Percentiles rank a stretch among this genome's conserved stretches.
Conservation (phyloP, 1,284 basidiomycete genomes). For the Phellopilus nigrolimitatus region DNA sequence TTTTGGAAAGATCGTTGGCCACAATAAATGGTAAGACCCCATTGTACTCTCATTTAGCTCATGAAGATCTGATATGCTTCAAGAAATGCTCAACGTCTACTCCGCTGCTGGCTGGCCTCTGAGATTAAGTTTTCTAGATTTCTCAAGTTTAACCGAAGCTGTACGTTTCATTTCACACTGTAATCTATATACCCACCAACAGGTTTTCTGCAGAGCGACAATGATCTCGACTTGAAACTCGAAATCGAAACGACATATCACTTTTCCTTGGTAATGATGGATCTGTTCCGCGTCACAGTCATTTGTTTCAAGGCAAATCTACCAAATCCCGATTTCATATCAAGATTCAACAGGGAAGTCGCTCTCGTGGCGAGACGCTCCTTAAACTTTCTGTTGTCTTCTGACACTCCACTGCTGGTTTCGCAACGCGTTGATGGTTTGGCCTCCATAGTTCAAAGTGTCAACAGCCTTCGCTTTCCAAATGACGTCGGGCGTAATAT, state of each 20-base stretch:
- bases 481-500: not conserved
- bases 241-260: not conserved
- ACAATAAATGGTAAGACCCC: not conserved
- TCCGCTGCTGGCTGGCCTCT: constrained; percentile 1
- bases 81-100: constrained; percentile 3
- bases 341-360: not conserved
- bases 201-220: not conserved
- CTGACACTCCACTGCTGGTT: not conserved
- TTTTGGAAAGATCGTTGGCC: not conserved
- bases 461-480: not conserved
- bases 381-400: constrained; percentile 4
- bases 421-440: constrained; percentile 3
- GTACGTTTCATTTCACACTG: not conserved
- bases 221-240: not conserved
- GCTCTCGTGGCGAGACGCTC: not conserved
- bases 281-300: not conserved
- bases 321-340: not conserved
- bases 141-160: not conserved
- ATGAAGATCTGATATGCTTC: not conserved
- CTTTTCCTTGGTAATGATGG: not conserved
- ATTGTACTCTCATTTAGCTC: not conserved
- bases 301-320: constrained; percentile 1
- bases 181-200: not conserved
- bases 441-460: not conserved
- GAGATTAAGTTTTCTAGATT: not conserved